Evolutionary conservation across 331 rosid species (phyloP), one percentile per base, ranked within the genome.

Genomic region (Phaseolus coccineus): DNA sequence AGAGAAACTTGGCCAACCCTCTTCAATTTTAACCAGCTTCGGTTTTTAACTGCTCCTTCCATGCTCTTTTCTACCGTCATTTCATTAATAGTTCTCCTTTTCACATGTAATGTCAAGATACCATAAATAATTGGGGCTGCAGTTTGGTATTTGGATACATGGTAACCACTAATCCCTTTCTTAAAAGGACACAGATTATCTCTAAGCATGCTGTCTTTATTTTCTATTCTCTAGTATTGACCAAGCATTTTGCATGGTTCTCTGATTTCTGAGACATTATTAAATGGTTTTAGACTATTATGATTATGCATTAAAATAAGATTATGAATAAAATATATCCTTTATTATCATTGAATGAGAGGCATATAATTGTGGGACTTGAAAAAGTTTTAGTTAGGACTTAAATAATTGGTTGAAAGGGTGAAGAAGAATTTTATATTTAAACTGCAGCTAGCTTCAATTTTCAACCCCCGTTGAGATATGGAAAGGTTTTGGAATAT

Each of bases 401-500:
- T 56, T 25, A 12, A 30, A 61, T 79, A 72, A 71, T 28, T 40
- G 33, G 73, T 39, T 69, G 19, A 69, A 76, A 76, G 77, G 63
- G 58, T 27, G 61, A 46, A 71, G 22, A 19, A 19, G 13, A 25
- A 69, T 11, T 44, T 8, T 53, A 52, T 40, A 73, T 24, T 46
- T 77, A 39, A 66, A 64, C 55, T 63, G 68, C 48, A 46, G 22
- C 22, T 19, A 19, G 81, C 76, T 48, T 48, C 62, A 81, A 85
- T 48, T 83, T 72, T 55, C 80, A 69, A 82, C 37, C 48, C 71
- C 40, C 42, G 27, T 8, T 65, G 50, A 65, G 71, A 9, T 37
- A 65, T 65, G 83, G 40, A 76, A 64, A 73, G 68, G 72, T 65
- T 74, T 84, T 53, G 85, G 89, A 90, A 88, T 90, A 77, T 83